Base-by-base conservation (phyloP, 306 rosid genomes). In the Cicer arietinum region DNA sequence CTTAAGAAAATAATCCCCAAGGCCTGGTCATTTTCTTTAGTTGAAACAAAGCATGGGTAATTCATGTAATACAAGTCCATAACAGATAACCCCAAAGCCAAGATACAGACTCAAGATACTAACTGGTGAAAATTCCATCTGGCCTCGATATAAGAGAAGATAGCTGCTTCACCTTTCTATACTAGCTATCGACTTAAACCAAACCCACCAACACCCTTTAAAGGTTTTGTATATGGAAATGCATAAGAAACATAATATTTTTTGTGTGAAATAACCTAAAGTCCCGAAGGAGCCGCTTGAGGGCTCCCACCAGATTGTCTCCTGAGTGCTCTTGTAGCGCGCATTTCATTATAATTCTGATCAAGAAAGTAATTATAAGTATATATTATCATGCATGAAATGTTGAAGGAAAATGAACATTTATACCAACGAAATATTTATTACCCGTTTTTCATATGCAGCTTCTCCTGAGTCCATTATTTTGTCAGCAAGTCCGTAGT, bases 401-500 rank as follows among this genome's bases (percentile, higher is more conserved):
- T 10, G 47, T 41, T 63, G 41, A 10, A 12, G 61, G 48, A 74
- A 61, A 56, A 37, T 20, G 71, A 44, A 41, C 52, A 71, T 4
- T 46, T 41, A 76, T 44, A 7, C 72, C 51, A 46, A 48, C 35
- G 67, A 30, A 58, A 62, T 51, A 51, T 82, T 45, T 82, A 46
- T 84, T 83, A 94, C 97, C 97, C 87, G 66, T 76, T 90, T 92
- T 81, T 91, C 96, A 58, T 84, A 89, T 11, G 87, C 77, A 9
- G 5, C 0, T 69, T 87, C 96, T 35, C 58, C 74, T 0, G 86
- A 76, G 57, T 76, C 71, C 22, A 92, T 77, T 67, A 87, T 88
- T 86, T 79, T 95, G 92, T 95, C 99, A 2, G 88, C 97, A 73
- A 95, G 17, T 11, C 99, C 98, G 1, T 89, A 95, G 13, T 86